Evolutionary conservation across 2,329 filamentous ascomycete genomes (phyloP).

Genomic region (Penicillium sclerotiorum): DNA sequence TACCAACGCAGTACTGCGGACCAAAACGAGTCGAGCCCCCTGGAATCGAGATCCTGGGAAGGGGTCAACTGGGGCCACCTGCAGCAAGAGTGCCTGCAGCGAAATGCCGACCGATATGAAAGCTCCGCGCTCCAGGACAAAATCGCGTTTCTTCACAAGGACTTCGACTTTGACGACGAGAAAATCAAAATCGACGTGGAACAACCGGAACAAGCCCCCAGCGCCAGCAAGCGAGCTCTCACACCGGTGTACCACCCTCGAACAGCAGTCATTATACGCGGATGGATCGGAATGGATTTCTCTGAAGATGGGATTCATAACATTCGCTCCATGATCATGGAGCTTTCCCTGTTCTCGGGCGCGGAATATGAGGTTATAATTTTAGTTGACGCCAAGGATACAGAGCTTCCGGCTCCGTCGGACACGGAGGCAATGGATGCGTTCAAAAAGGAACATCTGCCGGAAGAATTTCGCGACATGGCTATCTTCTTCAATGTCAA

Average conservation of each 20-base stretch:
- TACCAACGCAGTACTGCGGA: conserved; percentile 20
- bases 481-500: conserved; percentile 15
- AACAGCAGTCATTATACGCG: conserved; percentile 78
- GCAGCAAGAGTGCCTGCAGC: conserved; percentile 65
- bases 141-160: neutral
- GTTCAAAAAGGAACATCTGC: conserved; percentile 5
- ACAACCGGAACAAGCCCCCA: neutral
- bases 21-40: neutral
- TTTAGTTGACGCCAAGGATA: conserved; percentile 68
- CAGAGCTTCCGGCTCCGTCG: neutral
- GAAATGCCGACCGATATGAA: conserved; percentile 57
- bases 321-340: conserved; percentile 78
- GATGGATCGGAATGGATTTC: conserved; percentile 80
- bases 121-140: neutral
- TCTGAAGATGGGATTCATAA: conserved; percentile 71
- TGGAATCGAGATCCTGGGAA: conserved; percentile 51
- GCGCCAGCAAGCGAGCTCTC: neutral
- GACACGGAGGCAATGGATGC: neutral
- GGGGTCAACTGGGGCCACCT: conserved; percentile 70
- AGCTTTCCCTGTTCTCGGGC: conserved; percentile 77
- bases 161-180: conserved; percentile 7
- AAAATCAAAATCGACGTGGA: neutral
- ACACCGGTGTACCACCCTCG: conserved; percentile 43
- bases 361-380: conserved; percentile 87
- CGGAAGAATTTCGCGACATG: conserved; percentile 10